Evolutionary conservation across 148 eudicot species (phyloP).

Genomic region (Persicaria maculosa): DNA sequence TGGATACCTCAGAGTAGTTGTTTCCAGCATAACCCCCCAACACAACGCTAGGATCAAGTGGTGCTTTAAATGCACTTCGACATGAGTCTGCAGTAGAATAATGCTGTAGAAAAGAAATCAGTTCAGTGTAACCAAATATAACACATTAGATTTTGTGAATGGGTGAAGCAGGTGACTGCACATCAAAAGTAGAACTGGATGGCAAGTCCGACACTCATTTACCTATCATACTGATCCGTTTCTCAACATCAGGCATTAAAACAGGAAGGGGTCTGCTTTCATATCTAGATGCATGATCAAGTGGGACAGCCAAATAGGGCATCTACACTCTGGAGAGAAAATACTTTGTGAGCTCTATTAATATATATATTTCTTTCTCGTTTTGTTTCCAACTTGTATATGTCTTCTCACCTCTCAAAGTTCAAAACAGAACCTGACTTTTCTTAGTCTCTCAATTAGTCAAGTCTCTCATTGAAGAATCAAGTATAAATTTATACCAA

Average conservation of each 20-base stretch:
- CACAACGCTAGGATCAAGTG: slow-evolving; percentile 95
- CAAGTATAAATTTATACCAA: too few species aligned
- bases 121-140: slow-evolving; percentile 6
- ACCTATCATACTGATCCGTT: background rate
- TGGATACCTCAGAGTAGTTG: slow-evolving; percentile 82
- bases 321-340: too few species aligned
- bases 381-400: too few species aligned
- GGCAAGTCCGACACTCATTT: background rate
- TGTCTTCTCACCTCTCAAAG: too few species aligned
- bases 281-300: background rate
- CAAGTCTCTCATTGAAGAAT: too few species aligned
- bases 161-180: background rate
- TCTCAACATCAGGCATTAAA: background rate
- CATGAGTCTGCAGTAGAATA: slow-evolving; percentile 69
- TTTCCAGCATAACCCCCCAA: slow-evolving; percentile 90
- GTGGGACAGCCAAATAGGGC: too few species aligned
- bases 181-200: background rate
- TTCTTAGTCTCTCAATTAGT: too few species aligned
- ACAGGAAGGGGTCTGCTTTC: background rate
- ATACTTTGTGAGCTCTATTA: too few species aligned
- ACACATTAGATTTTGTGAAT: background rate
- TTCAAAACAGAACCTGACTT: too few species aligned
- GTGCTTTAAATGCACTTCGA: slow-evolving; percentile 91
- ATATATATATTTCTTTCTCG: too few species aligned
- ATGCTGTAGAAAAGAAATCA: slow-evolving; percentile 38